Evolutionary conservation across 345 rosid species (phyloP).

Genomic region (Camelina neglecta): DNA sequence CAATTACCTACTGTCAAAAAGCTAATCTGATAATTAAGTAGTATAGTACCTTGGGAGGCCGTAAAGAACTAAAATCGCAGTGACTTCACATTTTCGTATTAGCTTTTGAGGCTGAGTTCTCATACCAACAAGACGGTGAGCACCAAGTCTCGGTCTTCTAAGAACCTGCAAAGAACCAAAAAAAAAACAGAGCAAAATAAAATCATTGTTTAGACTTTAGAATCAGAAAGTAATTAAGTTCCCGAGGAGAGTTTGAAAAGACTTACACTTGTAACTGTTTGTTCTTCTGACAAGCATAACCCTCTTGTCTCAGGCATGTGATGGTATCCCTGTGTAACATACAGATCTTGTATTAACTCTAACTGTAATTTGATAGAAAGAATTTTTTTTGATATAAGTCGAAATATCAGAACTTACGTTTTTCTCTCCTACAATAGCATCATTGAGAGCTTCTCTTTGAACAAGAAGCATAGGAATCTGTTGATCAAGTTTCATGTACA

Average conservation of each 20-base stretch:
- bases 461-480: constrained; percentile 98
- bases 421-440: constrained; percentile 92
- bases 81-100: constrained; percentile 85
- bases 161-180: constrained; percentile 51
- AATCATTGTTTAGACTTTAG: constrained; percentile 6
- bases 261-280: constrained; percentile 87
- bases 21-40: not conserved
- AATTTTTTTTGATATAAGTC: not conserved
- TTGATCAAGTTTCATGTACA: constrained; percentile 89
- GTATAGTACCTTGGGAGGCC: constrained; percentile 83
- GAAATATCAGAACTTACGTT: constrained; percentile 47
- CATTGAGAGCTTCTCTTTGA: constrained; percentile 91
- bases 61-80: constrained; percentile 94
- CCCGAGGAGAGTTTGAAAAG: not conserved
- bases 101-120: constrained; percentile 82
- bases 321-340: constrained; percentile 70
- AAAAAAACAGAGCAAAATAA: constrained; percentile 24
- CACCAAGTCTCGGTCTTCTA: constrained; percentile 70
- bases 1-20: not conserved
- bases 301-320: constrained; percentile 99
- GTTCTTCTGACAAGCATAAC: constrained; percentile 96
- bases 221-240: not conserved
- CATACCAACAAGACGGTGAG: constrained; percentile 67
- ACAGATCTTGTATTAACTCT: not conserved
- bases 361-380: not conserved